Conservation (phyloP, 768 basidiomycete species). For the Clathrus columnatus region DNA sequence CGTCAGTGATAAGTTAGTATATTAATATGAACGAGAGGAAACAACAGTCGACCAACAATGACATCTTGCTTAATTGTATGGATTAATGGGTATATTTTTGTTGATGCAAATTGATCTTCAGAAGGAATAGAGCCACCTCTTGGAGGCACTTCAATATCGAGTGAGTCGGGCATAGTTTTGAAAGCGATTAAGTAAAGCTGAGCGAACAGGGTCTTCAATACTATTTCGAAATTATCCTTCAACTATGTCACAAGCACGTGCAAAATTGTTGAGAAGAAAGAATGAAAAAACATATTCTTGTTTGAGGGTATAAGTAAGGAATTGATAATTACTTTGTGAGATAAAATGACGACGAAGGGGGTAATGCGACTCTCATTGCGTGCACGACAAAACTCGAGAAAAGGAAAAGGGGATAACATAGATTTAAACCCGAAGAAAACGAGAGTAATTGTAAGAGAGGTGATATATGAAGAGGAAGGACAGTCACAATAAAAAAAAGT, state of each 20-base stretch:
- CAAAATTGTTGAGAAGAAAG: too few relatives aligned
- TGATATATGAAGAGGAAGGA: neutral
- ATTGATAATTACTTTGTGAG: neutral
- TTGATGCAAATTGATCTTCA: neutral
- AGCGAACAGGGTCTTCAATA: neutral
- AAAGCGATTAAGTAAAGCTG: neutral
- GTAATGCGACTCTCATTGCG: too few relatives aligned
- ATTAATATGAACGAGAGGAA: conserved; percentile 5
- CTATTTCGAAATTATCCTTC: too few relatives aligned
- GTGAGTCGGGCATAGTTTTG: neutral
- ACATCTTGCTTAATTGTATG: conserved; percentile 63
- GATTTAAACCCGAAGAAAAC: neutral
- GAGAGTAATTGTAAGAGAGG: neutral
- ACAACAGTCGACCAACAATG: conserved; percentile 37
- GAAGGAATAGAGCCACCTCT: neutral
- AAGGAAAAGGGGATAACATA: neutral
- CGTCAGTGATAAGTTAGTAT: conserved; percentile 26
- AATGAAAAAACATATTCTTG: too few relatives aligned
- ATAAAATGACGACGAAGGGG: neutral
- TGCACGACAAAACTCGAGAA: too few relatives aligned
- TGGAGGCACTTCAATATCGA: neutral
- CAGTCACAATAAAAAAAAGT: neutral
- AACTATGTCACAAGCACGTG: too few relatives aligned
- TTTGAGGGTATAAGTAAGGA: too few relatives aligned
- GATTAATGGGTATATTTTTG: conserved; percentile 70